phyloP scores from a whole-genome alignment of 129 eudicot genomes.

The Gnaphalium uliginosum region DNA sequence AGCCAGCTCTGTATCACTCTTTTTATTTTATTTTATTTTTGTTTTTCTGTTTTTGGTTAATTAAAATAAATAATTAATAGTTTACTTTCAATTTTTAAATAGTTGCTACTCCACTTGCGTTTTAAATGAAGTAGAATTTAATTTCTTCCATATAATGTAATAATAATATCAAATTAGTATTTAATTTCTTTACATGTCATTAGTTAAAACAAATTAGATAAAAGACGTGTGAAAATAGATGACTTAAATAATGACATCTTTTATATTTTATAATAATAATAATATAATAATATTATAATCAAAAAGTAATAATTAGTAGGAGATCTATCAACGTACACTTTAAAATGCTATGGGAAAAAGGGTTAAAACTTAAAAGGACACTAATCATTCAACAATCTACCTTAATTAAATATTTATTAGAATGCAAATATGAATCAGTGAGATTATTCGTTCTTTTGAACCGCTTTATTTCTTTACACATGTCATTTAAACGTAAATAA shows the following conservation, averaged over 20 bases:
- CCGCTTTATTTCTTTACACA: background rate
- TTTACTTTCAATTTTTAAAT: background rate
- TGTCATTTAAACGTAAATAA: background rate
- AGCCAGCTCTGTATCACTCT: background rate
- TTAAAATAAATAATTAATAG: background rate
- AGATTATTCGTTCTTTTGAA: constrained; percentile 5
- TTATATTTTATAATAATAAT: no score
- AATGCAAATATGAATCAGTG: background rate
- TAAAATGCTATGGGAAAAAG: constrained; percentile 8
- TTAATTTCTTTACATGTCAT: background rate
- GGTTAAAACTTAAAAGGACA: constrained; percentile 23
- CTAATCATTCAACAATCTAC: constrained; percentile 16
- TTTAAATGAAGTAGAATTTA: background rate
- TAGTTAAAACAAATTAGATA: background rate
- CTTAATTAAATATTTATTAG: constrained; percentile 1
- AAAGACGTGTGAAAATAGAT: constrained; percentile 15
- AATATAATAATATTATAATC: background rate
- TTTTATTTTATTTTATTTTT: background rate
- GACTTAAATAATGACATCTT: background rate
- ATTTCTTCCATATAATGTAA: background rate
- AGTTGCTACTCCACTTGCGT: background rate
- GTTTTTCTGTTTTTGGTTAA: background rate
- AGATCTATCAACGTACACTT: constrained; percentile 20
- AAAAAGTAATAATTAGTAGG: background rate
- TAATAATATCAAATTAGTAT: background rate